A percentile compares a stretch with the other conserved stretches of the same genome.
Conservation (phyloP, 768 basidiomycete species). For the Hemileccinum impolitum region DNA sequence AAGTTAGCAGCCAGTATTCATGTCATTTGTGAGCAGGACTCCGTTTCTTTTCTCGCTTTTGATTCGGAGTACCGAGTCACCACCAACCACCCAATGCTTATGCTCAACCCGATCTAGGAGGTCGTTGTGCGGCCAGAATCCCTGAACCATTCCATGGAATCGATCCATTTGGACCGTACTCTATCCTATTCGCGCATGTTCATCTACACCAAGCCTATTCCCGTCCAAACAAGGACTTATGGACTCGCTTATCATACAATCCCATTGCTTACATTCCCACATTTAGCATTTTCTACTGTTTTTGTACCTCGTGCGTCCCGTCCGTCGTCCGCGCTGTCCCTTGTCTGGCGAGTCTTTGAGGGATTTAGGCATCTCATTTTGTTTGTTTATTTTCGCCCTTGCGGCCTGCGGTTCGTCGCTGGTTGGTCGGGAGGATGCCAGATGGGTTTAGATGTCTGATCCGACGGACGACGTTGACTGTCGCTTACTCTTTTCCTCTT, state of each 20-base stretch:
- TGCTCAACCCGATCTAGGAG: conserved; percentile 24
- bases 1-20: conserved; percentile 6
- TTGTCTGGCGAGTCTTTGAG: conserved; percentile 2
- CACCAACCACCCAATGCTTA: background rate
- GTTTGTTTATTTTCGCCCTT: conserved; percentile 4
- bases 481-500: conserved; percentile 13
- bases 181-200: conserved; percentile 23
- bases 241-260: conserved; percentile 30
- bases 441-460: background rate
- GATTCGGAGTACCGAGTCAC: conserved; percentile 5
- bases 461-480: conserved; percentile 14
- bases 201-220: conserved; percentile 23
- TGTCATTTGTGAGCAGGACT: conserved; percentile 3
- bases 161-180: conserved; percentile 20
- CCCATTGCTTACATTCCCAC: conserved; percentile 26
- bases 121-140: conserved; percentile 24
- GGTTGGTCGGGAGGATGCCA: background rate
- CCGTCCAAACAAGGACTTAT: conserved; percentile 22
- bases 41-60: background rate
- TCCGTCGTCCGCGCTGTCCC: conserved; percentile 6
- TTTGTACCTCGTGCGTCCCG: conserved; percentile 12
- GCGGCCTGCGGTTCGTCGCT: background rate
- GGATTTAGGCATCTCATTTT: conserved; percentile 1
- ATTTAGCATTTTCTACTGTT: conserved; percentile 13
- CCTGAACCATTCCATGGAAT: conserved; percentile 16